These are phyloP conservation scores for Hypericum androsaemum DNA, from an alignment of 345 rosid genomes.

Conservation along the genomic window DNA sequence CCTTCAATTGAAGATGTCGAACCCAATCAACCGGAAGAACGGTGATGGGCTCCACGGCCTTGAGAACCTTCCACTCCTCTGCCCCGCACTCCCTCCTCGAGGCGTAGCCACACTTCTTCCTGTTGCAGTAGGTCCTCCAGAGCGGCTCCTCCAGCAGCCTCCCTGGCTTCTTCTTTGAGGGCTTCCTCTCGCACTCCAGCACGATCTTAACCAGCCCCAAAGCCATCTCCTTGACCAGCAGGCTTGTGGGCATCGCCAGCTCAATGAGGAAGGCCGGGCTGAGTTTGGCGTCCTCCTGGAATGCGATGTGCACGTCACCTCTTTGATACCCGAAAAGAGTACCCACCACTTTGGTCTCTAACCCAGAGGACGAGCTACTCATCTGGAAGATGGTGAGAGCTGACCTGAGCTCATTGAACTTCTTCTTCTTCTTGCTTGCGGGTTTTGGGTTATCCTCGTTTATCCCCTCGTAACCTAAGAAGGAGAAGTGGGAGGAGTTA, in stretches of 20 bases:
- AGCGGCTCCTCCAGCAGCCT: no score
- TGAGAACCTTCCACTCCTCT: constrained; percentile 57
- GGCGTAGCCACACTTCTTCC: constrained; percentile 77
- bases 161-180: no score
- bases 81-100: constrained; percentile 51
- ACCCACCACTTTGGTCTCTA: no score
- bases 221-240: constrained; percentile 81
- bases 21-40: no score
- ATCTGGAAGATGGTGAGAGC: no score
- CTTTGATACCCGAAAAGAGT: constrained; percentile 81
- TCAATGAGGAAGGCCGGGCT: constrained; percentile 65
- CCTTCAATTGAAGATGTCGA: no score
- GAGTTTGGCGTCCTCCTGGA: constrained; percentile 73
- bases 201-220: constrained; percentile 83
- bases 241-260: constrained; percentile 70
- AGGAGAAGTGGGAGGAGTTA: constrained; percentile 24
- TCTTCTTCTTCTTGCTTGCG: no score
- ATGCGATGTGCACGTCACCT: constrained; percentile 75
- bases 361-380: no score
- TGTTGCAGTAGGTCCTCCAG: no score
- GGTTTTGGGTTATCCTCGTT: no score
- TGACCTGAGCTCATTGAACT: no score
- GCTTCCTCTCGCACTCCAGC: no score
- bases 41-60: constrained; percentile 68
- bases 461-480: constrained; percentile 17